Conservation (phyloP, 768 basidiomycete genomes). For the Neoboletus brunneissimus region DNA sequence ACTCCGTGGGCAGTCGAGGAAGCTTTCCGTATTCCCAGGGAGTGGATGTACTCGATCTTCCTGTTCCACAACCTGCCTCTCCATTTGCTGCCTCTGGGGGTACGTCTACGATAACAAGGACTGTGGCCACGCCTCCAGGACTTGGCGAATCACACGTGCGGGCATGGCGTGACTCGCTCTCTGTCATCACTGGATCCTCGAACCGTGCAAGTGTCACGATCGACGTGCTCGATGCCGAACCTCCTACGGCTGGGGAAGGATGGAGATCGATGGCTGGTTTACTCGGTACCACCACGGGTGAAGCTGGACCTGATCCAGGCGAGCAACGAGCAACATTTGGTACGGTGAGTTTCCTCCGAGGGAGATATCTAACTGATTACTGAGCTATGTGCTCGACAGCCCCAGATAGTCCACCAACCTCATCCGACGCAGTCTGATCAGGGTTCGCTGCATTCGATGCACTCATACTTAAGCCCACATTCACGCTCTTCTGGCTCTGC, state of each 20-base stretch:
- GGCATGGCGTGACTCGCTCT: conserved; percentile 36
- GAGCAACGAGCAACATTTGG: conserved; percentile 60
- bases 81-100: conserved; percentile 45
- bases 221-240: conserved; percentile 67
- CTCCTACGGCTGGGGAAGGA: conserved; percentile 56
- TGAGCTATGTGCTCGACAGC: conserved; percentile 32
- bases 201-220: conserved; percentile 39
- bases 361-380: conserved; percentile 5
- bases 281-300: conserved; percentile 12
- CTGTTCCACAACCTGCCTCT: conserved; percentile 55
- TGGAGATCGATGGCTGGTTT: conserved; percentile 54
- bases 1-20: conserved; percentile 23
- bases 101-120: conserved; percentile 25
- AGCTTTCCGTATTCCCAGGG: conserved; percentile 28
- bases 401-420: conserved; percentile 42
- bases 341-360: conserved; percentile 42
- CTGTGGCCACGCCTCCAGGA: conserved; percentile 36
- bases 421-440: conserved; percentile 51
- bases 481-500: conserved; percentile 52
- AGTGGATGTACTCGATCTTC: conserved; percentile 52
- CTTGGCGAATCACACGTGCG: conserved; percentile 30
- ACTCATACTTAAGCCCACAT: conserved; percentile 51
- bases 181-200: conserved; percentile 32
- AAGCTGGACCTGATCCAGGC: conserved; percentile 22
- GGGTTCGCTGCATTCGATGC: conserved; percentile 64